Evolutionary conservation across 805 yeast species (phyloP), one percentile per base, ranked within the genome.

Genomic region (Teunomyces funiuensis): DNA sequence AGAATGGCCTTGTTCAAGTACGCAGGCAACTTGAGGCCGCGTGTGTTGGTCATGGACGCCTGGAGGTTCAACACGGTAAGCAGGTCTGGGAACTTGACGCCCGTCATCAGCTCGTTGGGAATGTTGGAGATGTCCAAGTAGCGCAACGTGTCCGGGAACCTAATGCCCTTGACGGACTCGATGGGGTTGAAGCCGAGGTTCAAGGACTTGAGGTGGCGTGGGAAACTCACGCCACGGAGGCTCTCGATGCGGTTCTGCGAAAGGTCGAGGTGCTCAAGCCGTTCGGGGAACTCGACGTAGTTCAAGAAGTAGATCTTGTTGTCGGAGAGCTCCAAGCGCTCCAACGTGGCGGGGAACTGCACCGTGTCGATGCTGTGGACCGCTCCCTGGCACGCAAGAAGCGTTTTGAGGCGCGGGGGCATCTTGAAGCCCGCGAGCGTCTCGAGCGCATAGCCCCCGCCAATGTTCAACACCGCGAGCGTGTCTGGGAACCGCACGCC

Each of bases 91-190:
- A 71, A 69, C 43, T 66, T 70, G n/a, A 71, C 60, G 1, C 75
- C 73, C 0, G 74, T 64, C 76, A 71, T 70, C 7, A 71, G 61
- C 46, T 71, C 76, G 46, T 69, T 71, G 3, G 76, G 75, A 6
- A 70, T 61, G 40, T 67, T 66, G 5, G 74, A 67, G 8, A 67
- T 44, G 44, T 71, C 76, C 47, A 71, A 54, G 45, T 59, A 58
- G 33, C 54, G 54, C 26, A 71, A 46, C 17, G 47, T 41, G 10
- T 69, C 74, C 4, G 75, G 75, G 33, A 70, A 69, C 39, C 60
- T 62, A 14, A 56, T 65, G 7, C 73, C 72, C 44, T 67, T 65
- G 28, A 70, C 58, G 30, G 68, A 63, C 37, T 71, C 75, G 11
- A 71, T 68, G 2, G 76, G 75, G 47, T 71, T 71, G 38, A 53